These are phyloP conservation scores for Trichoderma oligosporum DNA, from an alignment of 2,329 filamentous ascomycete genomes.

Conservation along the genomic window DNA sequence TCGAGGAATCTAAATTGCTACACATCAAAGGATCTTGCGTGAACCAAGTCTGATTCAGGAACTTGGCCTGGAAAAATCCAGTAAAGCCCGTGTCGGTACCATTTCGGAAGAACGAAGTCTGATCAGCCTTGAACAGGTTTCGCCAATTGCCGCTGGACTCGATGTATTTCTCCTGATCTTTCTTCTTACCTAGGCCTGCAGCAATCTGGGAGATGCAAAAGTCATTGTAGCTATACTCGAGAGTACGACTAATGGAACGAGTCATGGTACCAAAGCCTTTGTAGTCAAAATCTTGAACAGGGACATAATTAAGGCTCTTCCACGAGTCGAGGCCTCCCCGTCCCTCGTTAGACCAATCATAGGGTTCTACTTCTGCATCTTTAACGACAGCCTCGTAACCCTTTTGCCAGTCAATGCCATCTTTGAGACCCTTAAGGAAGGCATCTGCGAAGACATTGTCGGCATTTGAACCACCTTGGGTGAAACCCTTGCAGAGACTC, in stretches of 20 bases:
- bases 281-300: conserved; percentile 63
- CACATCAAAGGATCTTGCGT: conserved; percentile 66
- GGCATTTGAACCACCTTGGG: conserved; percentile 72
- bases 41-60: conserved; percentile 64
- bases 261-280: conserved; percentile 66
- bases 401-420: conserved; percentile 61
- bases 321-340: conserved; percentile 68
- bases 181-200: conserved; percentile 48
- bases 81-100: conserved; percentile 60
- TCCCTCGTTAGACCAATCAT: conserved; percentile 66
- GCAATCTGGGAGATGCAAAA: conserved; percentile 65
- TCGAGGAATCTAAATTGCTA: conserved; percentile 49
- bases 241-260: conserved; percentile 65
- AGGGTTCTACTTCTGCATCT: conserved; percentile 67
- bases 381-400: conserved; percentile 69
- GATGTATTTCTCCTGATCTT: conserved; percentile 58
- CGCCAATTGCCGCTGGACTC: conserved; percentile 61
- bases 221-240: conserved; percentile 77
- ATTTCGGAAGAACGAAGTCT: conserved; percentile 50
- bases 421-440: conserved; percentile 60
- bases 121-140: conserved; percentile 60
- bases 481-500: conserved; percentile 70
- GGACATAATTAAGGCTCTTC: conserved; percentile 69
- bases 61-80: conserved; percentile 68
- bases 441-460: conserved; percentile 66